Evolutionary conservation across 116 monocot species (phyloP).

Genomic region (Dioscorea cayenensis): DNA sequence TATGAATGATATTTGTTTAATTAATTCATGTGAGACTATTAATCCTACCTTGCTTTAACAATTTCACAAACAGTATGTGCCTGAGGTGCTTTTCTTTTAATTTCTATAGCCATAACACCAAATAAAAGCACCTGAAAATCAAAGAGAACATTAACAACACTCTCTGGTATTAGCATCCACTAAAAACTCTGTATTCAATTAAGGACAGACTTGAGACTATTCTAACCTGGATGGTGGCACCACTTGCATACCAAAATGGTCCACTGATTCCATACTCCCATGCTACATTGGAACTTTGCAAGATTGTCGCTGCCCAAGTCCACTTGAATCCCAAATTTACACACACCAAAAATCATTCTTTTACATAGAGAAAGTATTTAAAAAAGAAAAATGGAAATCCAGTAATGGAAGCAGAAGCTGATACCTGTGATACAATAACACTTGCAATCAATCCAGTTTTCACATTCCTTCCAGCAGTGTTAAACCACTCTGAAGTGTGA

Average conservation of each 20-base stretch:
- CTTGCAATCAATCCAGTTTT: slow-evolving; percentile 98
- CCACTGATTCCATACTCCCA: slow-evolving; percentile 14
- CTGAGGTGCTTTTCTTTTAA: slow-evolving; percentile 88
- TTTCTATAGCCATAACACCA: slow-evolving; percentile 98
- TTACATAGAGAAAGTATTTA: too few species aligned
- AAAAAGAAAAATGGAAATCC: too few species aligned
- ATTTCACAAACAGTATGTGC: slow-evolving; percentile 98
- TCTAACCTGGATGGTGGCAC: slow-evolving; percentile 10
- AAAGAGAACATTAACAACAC: background rate
- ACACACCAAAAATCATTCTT: background rate
- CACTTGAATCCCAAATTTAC: slow-evolving; percentile 40
- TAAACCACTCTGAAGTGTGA: slow-evolving; percentile 99
- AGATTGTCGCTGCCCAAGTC: slow-evolving; percentile 69
- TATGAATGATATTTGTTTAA: too few species aligned
- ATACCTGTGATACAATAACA: slow-evolving; percentile 95
- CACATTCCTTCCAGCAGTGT: slow-evolving; percentile 93
- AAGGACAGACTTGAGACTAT: background rate
- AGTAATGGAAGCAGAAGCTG: background rate
- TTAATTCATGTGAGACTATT: too few species aligned
- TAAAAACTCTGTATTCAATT: background rate
- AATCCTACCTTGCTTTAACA: slow-evolving; percentile 67
- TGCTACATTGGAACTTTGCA: slow-evolving; percentile 14
- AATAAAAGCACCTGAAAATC: slow-evolving; percentile 74
- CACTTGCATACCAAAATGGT: slow-evolving; percentile 15
- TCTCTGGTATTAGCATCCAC: background rate